phyloP scores from a whole-genome alignment of 2,329 filamentous ascomycete genomes.

The Beauveria caledonica region DNA sequence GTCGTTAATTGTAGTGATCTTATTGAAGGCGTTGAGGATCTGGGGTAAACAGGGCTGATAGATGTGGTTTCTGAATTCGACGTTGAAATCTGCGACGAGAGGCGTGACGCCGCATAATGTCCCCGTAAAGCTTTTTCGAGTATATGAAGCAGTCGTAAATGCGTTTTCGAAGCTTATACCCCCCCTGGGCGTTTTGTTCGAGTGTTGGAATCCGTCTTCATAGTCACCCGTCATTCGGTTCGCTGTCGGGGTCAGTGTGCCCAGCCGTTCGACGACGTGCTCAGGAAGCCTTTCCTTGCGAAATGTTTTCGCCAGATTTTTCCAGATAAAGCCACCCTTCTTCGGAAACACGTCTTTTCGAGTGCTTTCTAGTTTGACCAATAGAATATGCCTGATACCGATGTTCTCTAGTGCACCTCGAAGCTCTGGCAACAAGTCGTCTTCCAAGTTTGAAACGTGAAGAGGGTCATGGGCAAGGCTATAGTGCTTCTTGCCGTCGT shows the following conservation, averaged over 20 bases:
- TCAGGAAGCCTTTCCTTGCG: conserved; percentile 25
- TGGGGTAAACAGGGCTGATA: conserved; percentile 38
- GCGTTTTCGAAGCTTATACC: conserved; percentile 33
- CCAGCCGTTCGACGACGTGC: conserved; percentile 20
- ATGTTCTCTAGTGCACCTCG: conserved; percentile 20
- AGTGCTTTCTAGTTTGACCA: conserved; percentile 36
- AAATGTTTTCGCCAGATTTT: conserved; percentile 25
- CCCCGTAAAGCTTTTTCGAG: conserved; percentile 33
- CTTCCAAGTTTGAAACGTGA: conserved; percentile 30
- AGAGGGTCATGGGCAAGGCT: conserved; percentile 28
- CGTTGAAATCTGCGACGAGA: conserved; percentile 33
- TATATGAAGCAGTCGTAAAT: conserved; percentile 34
- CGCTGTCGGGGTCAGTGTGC: conserved; percentile 23
- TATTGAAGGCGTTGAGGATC: conserved; percentile 26
- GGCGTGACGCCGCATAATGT: conserved; percentile 33
- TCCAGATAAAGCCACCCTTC: conserved; percentile 29
- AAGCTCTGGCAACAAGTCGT: conserved; percentile 22
- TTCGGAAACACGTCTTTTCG: conserved; percentile 38
- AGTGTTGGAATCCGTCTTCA: conserved; percentile 21
- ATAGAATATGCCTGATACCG: conserved; percentile 33
- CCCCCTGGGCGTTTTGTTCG: conserved; percentile 20
- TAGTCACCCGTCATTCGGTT: conserved; percentile 28
- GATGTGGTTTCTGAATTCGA: conserved; percentile 32
- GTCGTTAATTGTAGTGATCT: conserved; percentile 12
- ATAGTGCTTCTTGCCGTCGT: conserved; percentile 22